Base-by-base conservation (phyloP, 257 asterid genomes). In the Paulownia fortunei region DNA sequence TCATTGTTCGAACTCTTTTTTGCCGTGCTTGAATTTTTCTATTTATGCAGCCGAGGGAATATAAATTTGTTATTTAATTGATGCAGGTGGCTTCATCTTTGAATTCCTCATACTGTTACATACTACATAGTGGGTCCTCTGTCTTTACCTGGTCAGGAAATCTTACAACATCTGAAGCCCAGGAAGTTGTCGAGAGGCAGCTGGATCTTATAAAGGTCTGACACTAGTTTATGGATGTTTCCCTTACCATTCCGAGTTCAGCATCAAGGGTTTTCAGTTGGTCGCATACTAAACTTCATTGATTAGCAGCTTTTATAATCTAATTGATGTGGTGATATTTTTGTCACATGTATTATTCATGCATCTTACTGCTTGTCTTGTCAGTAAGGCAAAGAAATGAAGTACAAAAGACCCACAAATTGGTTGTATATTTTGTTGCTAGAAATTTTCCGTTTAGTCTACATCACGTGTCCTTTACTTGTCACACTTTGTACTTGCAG, bases 181-280 rank as follows among this genome's bases (percentile, higher is more conserved):
- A 89, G 68, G 99, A 96, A 80, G 90, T 92, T 66, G 98, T 86
- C n/a, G 99, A 96, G 89, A 91, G 99, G 88, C 96, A 86, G 87
- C 92, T 96, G 73, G 99, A 96, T 88, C 79, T 94, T 64, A 91
- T 96, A 83, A 92, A 89, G 98, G 99, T 92, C 79, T 18, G 83
- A 76, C 69, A 27, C 59, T 74, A 16, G 49, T 55, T 15, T 68
- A 34, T 65, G 51, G 51, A 47, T 75, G 76, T 65, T 61, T 51
- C 36, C 80, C 41, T 72, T 73, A 13, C 49, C 72, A 26, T 58
- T 37, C 18, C 21, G 27, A 70, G 80, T 69, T 75, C 24, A n/a
- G 46, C 55, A 13, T 23, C 37, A 47, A 74, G 41, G 56, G 76
- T 67, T 73, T 79, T 78, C 58, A 36, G 60, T 76, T 60, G 72